Percentiles rank a stretch among this genome's conserved stretches.
These are phyloP conservation scores for Aquanectria penicillioides DNA, from an alignment of 2,329 filamentous ascomycete genomes.

Conservation along the genomic window DNA sequence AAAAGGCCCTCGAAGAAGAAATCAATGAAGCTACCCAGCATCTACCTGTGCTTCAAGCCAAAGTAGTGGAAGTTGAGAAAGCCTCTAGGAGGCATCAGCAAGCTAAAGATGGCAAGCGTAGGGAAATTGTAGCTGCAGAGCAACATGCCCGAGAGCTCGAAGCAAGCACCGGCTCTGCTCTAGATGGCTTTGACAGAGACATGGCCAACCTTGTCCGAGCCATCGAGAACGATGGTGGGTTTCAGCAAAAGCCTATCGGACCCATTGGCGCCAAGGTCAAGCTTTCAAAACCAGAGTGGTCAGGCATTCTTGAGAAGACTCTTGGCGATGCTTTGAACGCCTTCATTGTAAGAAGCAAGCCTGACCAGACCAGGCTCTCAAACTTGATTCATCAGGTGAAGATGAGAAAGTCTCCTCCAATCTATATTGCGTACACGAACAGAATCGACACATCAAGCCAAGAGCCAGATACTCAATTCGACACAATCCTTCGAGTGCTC, in stretches of 20 bases:
- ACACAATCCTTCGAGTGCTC: conserved; percentile 83
- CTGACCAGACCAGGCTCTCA: conserved; percentile 77
- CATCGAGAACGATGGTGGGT: conserved; percentile 77
- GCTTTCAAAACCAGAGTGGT: conserved; percentile 84
- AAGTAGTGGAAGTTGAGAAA: conserved; percentile 44
- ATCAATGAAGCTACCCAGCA: conserved; percentile 43
- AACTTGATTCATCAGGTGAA: conserved; percentile 69
- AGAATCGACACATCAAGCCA: conserved; percentile 53
- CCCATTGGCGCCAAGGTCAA: conserved; percentile 84
- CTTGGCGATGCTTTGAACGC: conserved; percentile 76
- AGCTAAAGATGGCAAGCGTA: conserved; percentile 56
- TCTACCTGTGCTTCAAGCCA: conserved; percentile 47
- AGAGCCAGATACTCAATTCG: conserved; percentile 77
- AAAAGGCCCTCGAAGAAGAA: conserved; percentile 39
- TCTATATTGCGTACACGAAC: conserved; percentile 51
- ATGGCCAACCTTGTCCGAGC: conserved; percentile 72
- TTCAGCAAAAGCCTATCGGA: conserved; percentile 79
- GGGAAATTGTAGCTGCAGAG: conserved; percentile 65
- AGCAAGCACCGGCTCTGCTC: conserved; percentile 64
- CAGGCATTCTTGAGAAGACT: conserved; percentile 79
- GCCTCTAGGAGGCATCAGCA: conserved; percentile 44
- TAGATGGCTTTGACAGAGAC: conserved; percentile 70
- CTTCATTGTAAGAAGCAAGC: conserved; percentile 83
- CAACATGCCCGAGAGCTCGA: conserved; percentile 60
- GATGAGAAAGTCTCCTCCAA: conserved; percentile 59